These are phyloP conservation scores for Chalara sp. DNA, from an alignment of 2,329 filamentous ascomycete species.

Conservation along the genomic window DNA sequence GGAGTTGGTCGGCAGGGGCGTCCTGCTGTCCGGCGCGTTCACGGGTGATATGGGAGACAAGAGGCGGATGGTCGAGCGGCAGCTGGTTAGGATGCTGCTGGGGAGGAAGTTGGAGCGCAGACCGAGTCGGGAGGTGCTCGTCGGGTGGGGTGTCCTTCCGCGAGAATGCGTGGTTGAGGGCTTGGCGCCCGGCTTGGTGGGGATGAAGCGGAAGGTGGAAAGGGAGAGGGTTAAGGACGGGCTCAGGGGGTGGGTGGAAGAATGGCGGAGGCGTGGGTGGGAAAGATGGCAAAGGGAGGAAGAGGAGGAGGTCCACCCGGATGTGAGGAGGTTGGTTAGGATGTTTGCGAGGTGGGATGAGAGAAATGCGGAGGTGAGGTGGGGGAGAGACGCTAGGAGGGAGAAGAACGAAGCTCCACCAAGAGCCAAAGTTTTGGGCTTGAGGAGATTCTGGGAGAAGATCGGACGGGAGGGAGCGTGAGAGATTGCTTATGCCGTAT, in stretches of 20 bases:
- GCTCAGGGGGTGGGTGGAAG: constrained; percentile 56
- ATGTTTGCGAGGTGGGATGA: constrained; percentile 27
- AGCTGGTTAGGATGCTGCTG: constrained; percentile 27
- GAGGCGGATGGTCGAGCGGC: background rate
- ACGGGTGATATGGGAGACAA: constrained; percentile 24
- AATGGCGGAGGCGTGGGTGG: constrained; percentile 27
- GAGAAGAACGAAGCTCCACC: constrained; percentile 33
- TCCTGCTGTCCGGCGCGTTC: constrained; percentile 59
- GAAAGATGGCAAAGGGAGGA: constrained; percentile 19
- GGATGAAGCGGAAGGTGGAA: constrained; percentile 55
- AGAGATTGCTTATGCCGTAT: no score
- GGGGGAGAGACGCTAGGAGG: constrained; percentile 40
- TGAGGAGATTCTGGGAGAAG: constrained; percentile 62
- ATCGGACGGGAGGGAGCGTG: constrained; percentile 32
- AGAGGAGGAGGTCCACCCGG: constrained; percentile 33
- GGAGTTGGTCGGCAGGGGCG: constrained; percentile 54
- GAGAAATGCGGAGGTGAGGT: constrained; percentile 32
- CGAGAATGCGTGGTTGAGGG: constrained; percentile 40
- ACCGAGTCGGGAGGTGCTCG: constrained; percentile 52
- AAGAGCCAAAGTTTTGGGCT: constrained; percentile 44
- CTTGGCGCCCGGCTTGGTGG: constrained; percentile 53
- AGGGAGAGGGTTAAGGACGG: constrained; percentile 62
- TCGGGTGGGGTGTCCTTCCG: constrained; percentile 58
- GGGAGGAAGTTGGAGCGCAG: constrained; percentile 53
- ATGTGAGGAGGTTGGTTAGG: constrained; percentile 33